Evolutionary conservation across 2,329 filamentous ascomycete genomes (phyloP).

Genomic region (Didymella glomerata): DNA sequence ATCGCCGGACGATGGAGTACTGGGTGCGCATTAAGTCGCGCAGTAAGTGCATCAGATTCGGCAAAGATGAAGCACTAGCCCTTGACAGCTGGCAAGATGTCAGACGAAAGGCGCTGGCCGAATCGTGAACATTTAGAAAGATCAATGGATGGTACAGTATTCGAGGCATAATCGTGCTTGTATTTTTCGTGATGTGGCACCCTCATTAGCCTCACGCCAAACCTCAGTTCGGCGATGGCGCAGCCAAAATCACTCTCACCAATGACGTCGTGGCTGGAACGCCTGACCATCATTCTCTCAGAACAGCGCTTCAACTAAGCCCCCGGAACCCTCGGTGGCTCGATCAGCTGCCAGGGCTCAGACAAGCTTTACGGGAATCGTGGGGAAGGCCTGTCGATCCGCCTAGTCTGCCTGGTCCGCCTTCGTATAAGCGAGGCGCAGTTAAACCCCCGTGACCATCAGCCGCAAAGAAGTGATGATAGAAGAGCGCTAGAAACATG

Average conservation of each 20-base stretch:
- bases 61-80: not conserved
- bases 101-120: not conserved
- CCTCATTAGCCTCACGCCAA: not conserved
- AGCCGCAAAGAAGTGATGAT: not conserved
- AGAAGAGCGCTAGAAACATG: not conserved
- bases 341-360: not conserved
- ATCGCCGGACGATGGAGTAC: not conserved
- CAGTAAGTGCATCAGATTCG: not conserved
- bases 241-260: not conserved
- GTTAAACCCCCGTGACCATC: not conserved
- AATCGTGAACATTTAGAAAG: not conserved
- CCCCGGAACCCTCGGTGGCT: not conserved
- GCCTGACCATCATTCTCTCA: not conserved
- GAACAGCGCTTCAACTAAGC: not conserved
- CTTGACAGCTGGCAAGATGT: not conserved
- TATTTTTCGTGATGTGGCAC: not conserved
- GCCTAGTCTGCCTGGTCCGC: conserved; percentile 6
- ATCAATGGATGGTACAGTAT: not conserved
- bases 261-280: not conserved
- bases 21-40: not conserved
- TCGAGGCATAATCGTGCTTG: not conserved
- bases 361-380: conserved; percentile 1
- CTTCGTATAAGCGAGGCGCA: conserved; percentile 7
- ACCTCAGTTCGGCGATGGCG: not conserved
- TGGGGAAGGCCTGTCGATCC: conserved; percentile 2